A percentile compares a stretch with the other conserved stretches of the same genome.
Evolutionary conservation across 129 eudicot species (phyloP).

Genomic region (Flaveria ramosissima): DNA sequence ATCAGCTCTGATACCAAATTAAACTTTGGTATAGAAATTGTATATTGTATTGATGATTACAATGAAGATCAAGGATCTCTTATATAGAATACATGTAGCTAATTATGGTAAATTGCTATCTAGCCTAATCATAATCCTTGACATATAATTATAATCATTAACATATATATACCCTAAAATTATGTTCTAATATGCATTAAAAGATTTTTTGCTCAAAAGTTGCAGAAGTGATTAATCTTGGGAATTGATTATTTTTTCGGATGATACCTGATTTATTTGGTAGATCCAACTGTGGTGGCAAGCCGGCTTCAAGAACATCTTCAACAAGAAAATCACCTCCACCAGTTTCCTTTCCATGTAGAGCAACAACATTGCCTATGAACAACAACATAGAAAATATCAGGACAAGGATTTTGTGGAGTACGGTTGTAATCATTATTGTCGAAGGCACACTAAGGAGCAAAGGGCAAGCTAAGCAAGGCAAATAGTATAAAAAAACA

Average conservation of each 20-base stretch:
- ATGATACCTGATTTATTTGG: slow-evolving; percentile 63
- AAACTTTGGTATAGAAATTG: no score
- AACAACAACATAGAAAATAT: slow-evolving; percentile 28
- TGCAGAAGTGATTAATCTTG: background rate
- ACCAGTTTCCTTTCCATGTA: slow-evolving; percentile 82
- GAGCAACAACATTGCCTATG: slow-evolving; percentile 77
- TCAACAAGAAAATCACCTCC: slow-evolving; percentile 77
- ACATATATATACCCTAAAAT: no score
- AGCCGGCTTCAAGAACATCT: slow-evolving; percentile 84
- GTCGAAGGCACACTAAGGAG: no score
- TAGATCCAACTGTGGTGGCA: slow-evolving; percentile 70
- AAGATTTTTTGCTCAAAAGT: background rate
- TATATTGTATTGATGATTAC: no score
- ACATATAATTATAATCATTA: no score
- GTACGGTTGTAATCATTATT: background rate
- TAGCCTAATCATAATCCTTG: no score
- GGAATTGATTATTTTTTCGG: background rate
- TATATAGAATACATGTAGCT: no score
- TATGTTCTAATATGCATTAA: background rate
- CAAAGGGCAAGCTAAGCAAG: no score
- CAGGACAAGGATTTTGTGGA: slow-evolving; percentile 5
- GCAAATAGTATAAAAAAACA: no score
- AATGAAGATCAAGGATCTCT: no score
- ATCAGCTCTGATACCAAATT: no score
- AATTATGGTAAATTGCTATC: no score